Percentiles rank a stretch among this genome's conserved stretches.
Evolutionary conservation across 1,284 basidiomycete genomes (phyloP).

Genomic region (Ustilago vetiveriae): DNA sequence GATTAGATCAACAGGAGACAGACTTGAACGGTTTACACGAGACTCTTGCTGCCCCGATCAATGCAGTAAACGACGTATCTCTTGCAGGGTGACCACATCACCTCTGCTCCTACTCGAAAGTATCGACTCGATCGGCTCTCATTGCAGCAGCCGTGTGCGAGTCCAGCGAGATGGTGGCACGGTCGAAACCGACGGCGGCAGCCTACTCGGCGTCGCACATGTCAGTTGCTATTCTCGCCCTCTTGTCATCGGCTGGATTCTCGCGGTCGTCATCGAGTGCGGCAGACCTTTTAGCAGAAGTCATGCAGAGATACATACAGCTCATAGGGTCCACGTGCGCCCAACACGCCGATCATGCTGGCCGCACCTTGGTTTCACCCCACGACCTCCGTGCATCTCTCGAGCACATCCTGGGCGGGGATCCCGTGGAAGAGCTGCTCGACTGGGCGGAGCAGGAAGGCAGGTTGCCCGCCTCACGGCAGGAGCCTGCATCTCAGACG

Average conservation of each 20-base stretch:
- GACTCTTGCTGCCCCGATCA: constrained; percentile 1
- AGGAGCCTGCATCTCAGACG: neutral
- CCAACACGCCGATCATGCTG: constrained; percentile 45
- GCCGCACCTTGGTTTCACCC: constrained; percentile 30
- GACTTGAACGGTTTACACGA: constrained; percentile 1
- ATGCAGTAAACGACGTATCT: constrained; percentile 25
- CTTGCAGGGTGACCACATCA: constrained; percentile 25
- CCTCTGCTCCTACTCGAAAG: constrained; percentile 34
- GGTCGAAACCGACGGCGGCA: constrained; percentile 40
- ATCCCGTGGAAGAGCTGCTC: constrained; percentile 44
- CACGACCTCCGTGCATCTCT: constrained; percentile 48
- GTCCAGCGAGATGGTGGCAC: constrained; percentile 19
- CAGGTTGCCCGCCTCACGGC: constrained; percentile 4
- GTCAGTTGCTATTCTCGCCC: constrained; percentile 29
- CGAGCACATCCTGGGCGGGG: constrained; percentile 53
- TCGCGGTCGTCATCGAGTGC: constrained; percentile 45
- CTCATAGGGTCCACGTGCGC: constrained; percentile 40
- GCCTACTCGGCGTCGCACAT: constrained; percentile 49
- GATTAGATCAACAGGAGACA: neutral
- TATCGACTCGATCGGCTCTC: too few relatives aligned
- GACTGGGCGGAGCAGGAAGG: constrained; percentile 55
- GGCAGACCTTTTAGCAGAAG: constrained; percentile 44
- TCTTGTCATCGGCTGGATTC: constrained; percentile 51
- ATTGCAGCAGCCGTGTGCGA: too few relatives aligned
- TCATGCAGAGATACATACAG: constrained; percentile 55